Conservation (phyloP, 768 basidiomycete species). For the Hirschioporus abietinus region DNA sequence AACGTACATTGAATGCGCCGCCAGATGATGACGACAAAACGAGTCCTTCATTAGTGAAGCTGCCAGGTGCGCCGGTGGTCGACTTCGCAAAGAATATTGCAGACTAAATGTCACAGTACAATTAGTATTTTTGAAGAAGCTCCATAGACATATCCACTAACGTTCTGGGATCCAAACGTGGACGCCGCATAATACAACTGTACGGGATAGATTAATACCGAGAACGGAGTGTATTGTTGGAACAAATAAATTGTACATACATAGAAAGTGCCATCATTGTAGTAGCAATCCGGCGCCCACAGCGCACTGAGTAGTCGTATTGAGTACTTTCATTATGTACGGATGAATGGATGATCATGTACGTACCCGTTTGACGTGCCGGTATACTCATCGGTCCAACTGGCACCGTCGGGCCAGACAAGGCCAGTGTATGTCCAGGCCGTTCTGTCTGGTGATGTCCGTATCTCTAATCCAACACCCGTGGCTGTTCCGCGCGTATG, state of each 20-base stretch:
- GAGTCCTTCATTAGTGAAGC: constrained; percentile 40
- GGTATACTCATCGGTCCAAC: constrained; percentile 46
- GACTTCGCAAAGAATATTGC: constrained; percentile 53
- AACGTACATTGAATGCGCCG: constrained; percentile 36
- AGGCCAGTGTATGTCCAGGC: constrained; percentile 41
- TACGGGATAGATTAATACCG: neutral
- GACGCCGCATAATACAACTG: constrained; percentile 53
- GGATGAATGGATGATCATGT: neutral
- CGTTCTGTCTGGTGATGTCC: constrained; percentile 43
- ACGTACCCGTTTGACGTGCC: constrained; percentile 37
- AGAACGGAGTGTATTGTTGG: constrained; percentile 7
- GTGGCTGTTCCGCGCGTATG: constrained; percentile 26
- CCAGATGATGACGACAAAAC: constrained; percentile 37
- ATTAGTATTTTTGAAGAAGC: neutral
- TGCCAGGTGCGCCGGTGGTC: constrained; percentile 30
- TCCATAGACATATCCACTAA: constrained; percentile 13
- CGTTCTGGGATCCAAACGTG: constrained; percentile 47
- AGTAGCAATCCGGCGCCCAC: constrained; percentile 33
- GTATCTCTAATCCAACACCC: constrained; percentile 42
- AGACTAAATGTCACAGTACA: constrained; percentile 23
- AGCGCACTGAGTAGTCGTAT: constrained; percentile 13
- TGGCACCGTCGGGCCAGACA: constrained; percentile 46
- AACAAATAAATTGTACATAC: constrained; percentile 12
- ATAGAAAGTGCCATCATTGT: constrained; percentile 19
- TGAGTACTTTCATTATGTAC: neutral